Evolutionary conservation across 2,329 filamentous ascomycete genomes (phyloP), one percentile per base, ranked within the genome.

Genomic region (Talaromyces sp.): DNA sequence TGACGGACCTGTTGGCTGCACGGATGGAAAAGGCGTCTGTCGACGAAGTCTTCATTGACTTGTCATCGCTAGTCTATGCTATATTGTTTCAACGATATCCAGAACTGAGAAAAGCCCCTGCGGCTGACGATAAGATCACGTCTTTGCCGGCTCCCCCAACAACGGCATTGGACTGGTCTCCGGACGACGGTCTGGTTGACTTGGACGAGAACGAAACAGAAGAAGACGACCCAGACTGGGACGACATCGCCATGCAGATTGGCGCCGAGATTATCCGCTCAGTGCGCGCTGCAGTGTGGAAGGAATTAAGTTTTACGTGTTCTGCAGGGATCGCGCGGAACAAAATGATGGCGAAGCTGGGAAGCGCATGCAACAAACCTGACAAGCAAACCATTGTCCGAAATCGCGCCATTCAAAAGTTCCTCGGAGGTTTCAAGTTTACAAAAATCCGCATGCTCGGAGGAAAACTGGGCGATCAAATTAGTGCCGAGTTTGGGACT

Each of bases 361-460:
- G 93, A 31, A 96, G 91, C 26, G 91, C 85, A 7, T 87, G 92
- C 77, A 92, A 91, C 77, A 99, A 99, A 74, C 94, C 94, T 35
- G 94, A 97, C 70, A 85, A 89, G 66, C 94, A 99, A 76, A 97
- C 93, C 0, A 85, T 97, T n/a, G 87, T 99, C 54, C 88, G 94
- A 26, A 93, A 91, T 70, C 86, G 92, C 53, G 93, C 93, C 0
- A 81, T 91, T 2, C 81, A 87, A 63, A 81, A 88, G 50, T 99
- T 99, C 69, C 78, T 99, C 48, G 84, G 84, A 9, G 85, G 85
- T 17, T 92, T 96, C 80, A 96, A 96, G 70, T 93, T 97, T 69
- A 96, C 92, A 17, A 96, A 96, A 74, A 94, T 99, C 58, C 85
- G 93, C 17, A 96, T 93, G 73, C 78, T 99, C n/a, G 94, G 94